Base-by-base conservation (phyloP, 768 basidiomycete genomes). In the Mycena amicta region DNA sequence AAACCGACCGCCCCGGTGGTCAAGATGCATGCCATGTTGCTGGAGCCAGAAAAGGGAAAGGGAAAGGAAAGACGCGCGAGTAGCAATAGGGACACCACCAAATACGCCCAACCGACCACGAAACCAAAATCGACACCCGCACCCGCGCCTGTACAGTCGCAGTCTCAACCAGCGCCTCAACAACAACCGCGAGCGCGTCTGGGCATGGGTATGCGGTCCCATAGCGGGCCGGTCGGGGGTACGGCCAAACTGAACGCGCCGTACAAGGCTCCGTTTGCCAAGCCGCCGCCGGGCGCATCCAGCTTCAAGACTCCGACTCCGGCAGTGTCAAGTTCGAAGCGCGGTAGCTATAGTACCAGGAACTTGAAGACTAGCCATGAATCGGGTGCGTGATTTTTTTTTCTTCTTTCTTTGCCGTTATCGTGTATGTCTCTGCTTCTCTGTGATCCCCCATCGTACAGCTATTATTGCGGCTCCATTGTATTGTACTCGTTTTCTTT, bases 131-230 rank as follows among this genome's bases (percentile, higher is more conserved):
- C 27, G 39, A 39, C 50, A 50, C 8, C 20, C 59, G 50, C 57
- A 59, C 52, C 61, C 53, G 11, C 53, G 49, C 27, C 33, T 31
- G 39, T 8, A 11, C 28, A 52, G 11, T 4, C 47, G 4, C 60
- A 57, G 52, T 53, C 56, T 20, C 61, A 62, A 23, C 12, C 56
- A 2, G 56, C 54, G 47, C 52, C 43, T 52, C 26, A 52, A 26
- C 56, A 47, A 52, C 56, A 8, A 41, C 40, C 52, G 52, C 41
- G 54, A 29, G n/a, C 57, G 50, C 54, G 41, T n/a, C 58, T 45
- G 43, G 15, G 43, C 22, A 37, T 63, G n/a, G 62, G 58, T 2
- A 63, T 63, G 62, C 57, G 62, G 22, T 40, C 51, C 28, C 33
- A 59, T 28, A 63, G 57, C 22, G 47, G 45, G 5, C 62, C 62